phyloP scores from a whole-genome alignment of 345 rosid species.

The Hypericum perforatum region DNA sequence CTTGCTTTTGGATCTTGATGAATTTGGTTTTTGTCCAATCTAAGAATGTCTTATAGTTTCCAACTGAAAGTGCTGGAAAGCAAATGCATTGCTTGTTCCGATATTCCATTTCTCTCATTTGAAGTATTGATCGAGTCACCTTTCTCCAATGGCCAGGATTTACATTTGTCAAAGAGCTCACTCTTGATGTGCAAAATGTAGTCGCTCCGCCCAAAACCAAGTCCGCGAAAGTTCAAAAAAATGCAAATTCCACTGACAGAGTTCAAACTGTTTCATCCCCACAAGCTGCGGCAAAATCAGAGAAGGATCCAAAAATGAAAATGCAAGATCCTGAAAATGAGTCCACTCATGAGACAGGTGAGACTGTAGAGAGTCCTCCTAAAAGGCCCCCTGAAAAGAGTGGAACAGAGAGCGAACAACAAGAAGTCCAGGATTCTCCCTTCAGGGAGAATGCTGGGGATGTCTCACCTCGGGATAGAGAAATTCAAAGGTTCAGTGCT shows the following conservation, averaged over 20 bases:
- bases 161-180: constrained; percentile 79
- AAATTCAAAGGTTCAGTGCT: constrained; percentile 28
- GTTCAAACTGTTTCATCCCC: constrained; percentile 25
- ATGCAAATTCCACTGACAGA: constrained; percentile 20
- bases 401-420: constrained; percentile 34
- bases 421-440: constrained; percentile 38
- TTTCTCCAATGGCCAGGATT: constrained; percentile 47
- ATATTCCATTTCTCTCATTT: too few species aligned
- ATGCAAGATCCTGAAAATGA: constrained; percentile 48
- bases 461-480: constrained; percentile 44
- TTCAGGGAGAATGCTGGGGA: constrained; percentile 32
- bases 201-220: constrained; percentile 79
- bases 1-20: constrained; percentile 1
- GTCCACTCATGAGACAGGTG: constrained; percentile 30
- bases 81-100: too few species aligned
- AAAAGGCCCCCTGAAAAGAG: constrained; percentile 31
- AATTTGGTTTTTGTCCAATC: not conserved
- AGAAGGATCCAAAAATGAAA: constrained; percentile 31
- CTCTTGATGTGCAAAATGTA: constrained; percentile 84
- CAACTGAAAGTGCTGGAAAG: too few species aligned
- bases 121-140: not conserved
- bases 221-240: constrained; percentile 27
- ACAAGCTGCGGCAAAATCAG: constrained; percentile 33
- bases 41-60: too few species aligned
- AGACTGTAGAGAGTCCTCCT: constrained; percentile 33